phyloP scores from a whole-genome alignment of 2,329 filamentous ascomycete species.

The Dothistroma septosporum region DNA sequence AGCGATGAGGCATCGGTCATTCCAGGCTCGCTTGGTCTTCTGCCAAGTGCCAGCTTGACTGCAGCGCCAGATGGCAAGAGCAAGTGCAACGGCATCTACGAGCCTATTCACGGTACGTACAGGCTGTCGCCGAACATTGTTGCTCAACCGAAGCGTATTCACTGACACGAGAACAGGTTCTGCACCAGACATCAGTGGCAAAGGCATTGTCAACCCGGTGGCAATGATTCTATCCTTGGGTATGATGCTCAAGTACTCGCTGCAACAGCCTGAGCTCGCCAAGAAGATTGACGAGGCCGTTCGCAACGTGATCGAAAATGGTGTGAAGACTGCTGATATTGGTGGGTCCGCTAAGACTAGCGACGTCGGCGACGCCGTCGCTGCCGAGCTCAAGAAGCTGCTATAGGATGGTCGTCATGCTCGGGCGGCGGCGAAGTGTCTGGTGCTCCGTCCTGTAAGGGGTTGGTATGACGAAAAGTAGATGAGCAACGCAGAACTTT shows the following conservation, averaged over 20 bases:
- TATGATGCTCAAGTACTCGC: conserved; percentile 94
- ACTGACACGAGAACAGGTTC: conserved; percentile 52
- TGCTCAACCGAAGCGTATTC: background rate
- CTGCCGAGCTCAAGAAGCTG: conserved; percentile 56
- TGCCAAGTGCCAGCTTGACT: conserved; percentile 82
- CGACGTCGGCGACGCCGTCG: conserved; percentile 80
- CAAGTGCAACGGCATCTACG: conserved; percentile 90
- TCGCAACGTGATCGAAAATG: conserved; percentile 70
- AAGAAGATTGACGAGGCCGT: conserved; percentile 78
- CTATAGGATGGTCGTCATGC: conserved; percentile 21
- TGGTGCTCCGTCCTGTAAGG: background rate
- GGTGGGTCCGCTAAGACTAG: conserved; percentile 69
- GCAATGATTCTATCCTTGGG: conserved; percentile 87
- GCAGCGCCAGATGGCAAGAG: conserved; percentile 81
- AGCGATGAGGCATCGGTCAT: conserved; percentile 94
- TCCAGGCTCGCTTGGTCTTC: conserved; percentile 79
- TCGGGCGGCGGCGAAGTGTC: conserved; percentile 56
- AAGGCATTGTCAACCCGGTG: conserved; percentile 80
- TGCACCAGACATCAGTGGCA: conserved; percentile 87
- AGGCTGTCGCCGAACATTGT: background rate
- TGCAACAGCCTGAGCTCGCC: conserved; percentile 73
- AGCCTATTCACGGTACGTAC: conserved; percentile 81
- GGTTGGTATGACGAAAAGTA: background rate
- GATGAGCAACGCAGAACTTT: background rate
- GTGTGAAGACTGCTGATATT: conserved; percentile 77